Percentiles rank a stretch among this genome's conserved stretches.
Evolutionary conservation across 1,284 basidiomycete genomes (phyloP).

Genomic region (Thecaphora thlaspeos): DNA sequence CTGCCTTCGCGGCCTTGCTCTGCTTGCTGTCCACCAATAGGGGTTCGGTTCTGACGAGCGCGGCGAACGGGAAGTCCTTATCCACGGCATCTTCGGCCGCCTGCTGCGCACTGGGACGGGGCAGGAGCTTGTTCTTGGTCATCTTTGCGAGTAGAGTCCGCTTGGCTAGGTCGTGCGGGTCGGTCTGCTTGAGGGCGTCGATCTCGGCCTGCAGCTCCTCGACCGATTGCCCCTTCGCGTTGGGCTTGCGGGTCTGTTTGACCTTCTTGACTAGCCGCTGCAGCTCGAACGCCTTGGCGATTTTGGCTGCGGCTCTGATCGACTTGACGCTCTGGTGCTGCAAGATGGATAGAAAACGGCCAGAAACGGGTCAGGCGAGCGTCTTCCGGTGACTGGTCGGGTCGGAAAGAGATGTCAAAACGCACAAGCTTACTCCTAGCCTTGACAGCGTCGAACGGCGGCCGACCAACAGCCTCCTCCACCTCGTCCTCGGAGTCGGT

Average conservation of each 20-base stretch:
- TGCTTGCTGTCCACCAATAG: slow-evolving; percentile 31
- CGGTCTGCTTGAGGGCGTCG: slow-evolving; percentile 67
- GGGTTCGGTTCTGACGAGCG: background rate
- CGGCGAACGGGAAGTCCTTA: background rate
- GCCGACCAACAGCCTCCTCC: background rate
- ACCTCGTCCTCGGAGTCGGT: no score
- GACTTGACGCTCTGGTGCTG: slow-evolving; percentile 72
- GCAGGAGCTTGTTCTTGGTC: slow-evolving; percentile 40
- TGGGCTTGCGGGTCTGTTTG: slow-evolving; percentile 64
- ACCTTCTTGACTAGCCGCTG: slow-evolving; percentile 80
- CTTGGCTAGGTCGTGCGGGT: slow-evolving; percentile 23
- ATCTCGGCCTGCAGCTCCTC: slow-evolving; percentile 67
- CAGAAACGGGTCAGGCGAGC: no score
- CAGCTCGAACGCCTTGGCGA: slow-evolving; percentile 76
- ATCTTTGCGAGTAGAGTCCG: slow-evolving; percentile 41
- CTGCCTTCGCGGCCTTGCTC: slow-evolving; percentile 4
- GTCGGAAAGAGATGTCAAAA: no score
- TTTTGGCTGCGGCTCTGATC: slow-evolving; percentile 72
- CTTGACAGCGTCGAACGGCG: slow-evolving; percentile 14
- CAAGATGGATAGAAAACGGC: slow-evolving; percentile 50
- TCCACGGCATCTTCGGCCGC: no score
- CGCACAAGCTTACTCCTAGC: slow-evolving; percentile 14
- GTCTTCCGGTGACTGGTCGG: no score
- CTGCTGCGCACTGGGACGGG: slow-evolving; percentile 1
- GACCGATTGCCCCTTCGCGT: background rate